Evolutionary conservation across 2,329 filamentous ascomycete genomes (phyloP), one percentile per base, ranked within the genome.

Genomic region (Penicillium sp.): DNA sequence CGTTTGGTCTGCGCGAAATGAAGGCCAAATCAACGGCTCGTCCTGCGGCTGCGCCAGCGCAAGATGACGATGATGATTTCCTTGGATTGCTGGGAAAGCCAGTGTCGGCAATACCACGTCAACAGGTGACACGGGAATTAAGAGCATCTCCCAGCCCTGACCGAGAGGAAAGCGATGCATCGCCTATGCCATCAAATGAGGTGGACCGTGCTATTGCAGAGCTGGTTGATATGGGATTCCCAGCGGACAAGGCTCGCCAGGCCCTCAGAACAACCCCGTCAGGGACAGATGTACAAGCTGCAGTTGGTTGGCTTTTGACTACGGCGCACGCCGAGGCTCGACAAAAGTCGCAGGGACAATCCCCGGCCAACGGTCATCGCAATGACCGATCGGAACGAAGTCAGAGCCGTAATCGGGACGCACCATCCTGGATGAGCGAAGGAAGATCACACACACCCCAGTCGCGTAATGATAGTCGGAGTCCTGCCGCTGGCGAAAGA

Each of bases 171-270:
- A 53, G 51, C 22, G 43, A 56, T 47, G 54, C 55, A 37, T 63
- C 67, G 22, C 65, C 66, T 2, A 68, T 64, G 46, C 67, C 72
- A 2, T 65, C 65, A 2, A 77, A 77, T 64, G 85, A 84, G 1
- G 86, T 88, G 55, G 91, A 96, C 67, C 85, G 84, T 62, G 90
- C 92, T 9, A 84, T 97, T 25, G 90, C 90, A 9, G 91, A 97
- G 70, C 78, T 99, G 25, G 86, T 97, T 3, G 93, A 97, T 63
- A 97, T 97, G 85, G 94, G 94, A 0, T 99, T 99, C 65, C 86
- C 90, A 0, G 82, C 86, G 0, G 90, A 96, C 55, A 91, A 92
- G 67, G 89, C 94, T n/a, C 83, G 84, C 51, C 81, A 88, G 59
- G 94, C 92, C 5, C 75, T 99, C 40, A 85, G 86, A 11, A 88